These are phyloP conservation scores for Rauvolfia tetraphylla DNA, from an alignment of 257 asterid species.

Conservation along the genomic window DNA sequence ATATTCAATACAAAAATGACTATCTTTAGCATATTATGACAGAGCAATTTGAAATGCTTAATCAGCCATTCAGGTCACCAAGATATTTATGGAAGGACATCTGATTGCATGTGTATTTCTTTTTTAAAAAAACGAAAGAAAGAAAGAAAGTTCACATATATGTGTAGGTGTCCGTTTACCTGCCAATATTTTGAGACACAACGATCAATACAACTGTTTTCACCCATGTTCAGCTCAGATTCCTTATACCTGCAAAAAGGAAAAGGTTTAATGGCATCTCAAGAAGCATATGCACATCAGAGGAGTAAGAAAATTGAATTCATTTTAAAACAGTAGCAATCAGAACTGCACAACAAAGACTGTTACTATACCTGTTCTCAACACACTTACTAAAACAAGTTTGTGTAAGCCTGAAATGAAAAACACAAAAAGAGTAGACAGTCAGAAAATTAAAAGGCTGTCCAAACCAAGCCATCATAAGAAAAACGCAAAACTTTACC, in stretches of 20 bases:
- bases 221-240: constrained; percentile 88
- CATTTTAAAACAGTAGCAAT: background rate
- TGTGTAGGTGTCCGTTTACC: constrained; percentile 20
- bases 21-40: background rate
- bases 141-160: background rate
- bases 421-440: background rate
- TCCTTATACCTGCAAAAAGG: constrained; percentile 62
- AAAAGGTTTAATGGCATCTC: constrained; percentile 1
- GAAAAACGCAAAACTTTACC: background rate
- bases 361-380: constrained; percentile 59
- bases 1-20: background rate
- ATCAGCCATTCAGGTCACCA: background rate
- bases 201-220: constrained; percentile 83
- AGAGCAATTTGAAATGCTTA: background rate
- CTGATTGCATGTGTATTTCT: background rate
- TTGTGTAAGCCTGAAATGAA: constrained; percentile 69
- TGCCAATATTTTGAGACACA: constrained; percentile 91
- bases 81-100: background rate
- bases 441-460: background rate
- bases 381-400: constrained; percentile 79
- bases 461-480: background rate
- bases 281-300: background rate
- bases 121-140: no score
- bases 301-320: background rate
- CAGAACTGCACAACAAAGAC: background rate